Conservation (phyloP, 495 filamentous ascomycete genomes). For the Penicillium lagena region DNA sequence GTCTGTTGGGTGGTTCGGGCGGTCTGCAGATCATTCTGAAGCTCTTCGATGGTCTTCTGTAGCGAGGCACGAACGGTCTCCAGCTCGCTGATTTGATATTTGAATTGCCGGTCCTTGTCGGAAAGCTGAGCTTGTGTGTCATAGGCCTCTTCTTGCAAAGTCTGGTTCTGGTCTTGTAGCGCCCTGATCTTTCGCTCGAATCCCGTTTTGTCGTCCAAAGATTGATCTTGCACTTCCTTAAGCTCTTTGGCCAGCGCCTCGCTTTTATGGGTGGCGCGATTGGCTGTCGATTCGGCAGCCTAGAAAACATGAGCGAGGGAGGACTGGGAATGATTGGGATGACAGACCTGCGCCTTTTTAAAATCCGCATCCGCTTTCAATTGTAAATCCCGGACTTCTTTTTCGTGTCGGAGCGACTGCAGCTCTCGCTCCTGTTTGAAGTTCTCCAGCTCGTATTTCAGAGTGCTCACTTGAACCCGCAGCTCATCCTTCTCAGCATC, state of each 20-base stretch:
- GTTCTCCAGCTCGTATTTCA: constrained; percentile 64
- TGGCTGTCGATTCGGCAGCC: constrained; percentile 61
- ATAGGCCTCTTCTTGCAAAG: constrained; percentile 69
- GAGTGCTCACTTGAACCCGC: constrained; percentile 59
- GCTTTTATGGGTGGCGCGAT: constrained; percentile 61
- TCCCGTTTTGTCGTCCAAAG: constrained; percentile 57
- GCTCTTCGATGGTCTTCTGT: constrained; percentile 59
- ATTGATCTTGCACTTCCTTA: constrained; percentile 59
- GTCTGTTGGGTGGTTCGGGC: constrained; percentile 56
- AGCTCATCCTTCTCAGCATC: constrained; percentile 58
- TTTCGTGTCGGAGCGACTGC: constrained; percentile 65
- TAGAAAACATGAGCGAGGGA: constrained; percentile 9
- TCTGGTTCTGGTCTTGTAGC: constrained; percentile 64
- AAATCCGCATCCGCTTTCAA: constrained; percentile 77
- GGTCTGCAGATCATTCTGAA: constrained; percentile 63
- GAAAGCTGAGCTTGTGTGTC: constrained; percentile 67
- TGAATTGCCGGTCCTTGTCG: constrained; percentile 61
- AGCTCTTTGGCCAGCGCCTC: constrained; percentile 66
- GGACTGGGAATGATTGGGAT: too few species aligned
- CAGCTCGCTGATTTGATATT: constrained; percentile 64
- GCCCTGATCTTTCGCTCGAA: constrained; percentile 67
- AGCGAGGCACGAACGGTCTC: constrained; percentile 63
- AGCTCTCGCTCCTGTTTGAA: constrained; percentile 85
- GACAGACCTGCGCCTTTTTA: constrained; percentile 62
- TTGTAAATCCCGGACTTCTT: constrained; percentile 71